phyloP scores from a whole-genome alignment of 805 yeast genomes.

The Komagataella ulmi region DNA sequence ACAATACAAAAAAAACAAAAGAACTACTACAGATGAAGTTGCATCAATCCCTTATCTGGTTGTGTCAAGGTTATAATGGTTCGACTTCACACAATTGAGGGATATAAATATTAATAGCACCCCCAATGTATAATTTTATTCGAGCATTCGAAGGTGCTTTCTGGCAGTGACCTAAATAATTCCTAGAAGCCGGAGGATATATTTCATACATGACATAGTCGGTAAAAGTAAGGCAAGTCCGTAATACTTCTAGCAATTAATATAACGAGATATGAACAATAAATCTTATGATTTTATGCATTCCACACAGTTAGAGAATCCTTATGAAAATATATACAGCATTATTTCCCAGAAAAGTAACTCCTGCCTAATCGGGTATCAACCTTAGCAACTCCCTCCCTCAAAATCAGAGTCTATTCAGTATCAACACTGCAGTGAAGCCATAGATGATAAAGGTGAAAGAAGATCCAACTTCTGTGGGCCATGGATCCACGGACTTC shows the following conservation, averaged over 20 bases:
- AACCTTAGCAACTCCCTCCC: not conserved
- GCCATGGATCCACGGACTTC: constrained; percentile 56
- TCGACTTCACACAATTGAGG: not conserved
- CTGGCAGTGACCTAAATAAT: not conserved
- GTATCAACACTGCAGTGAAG: not conserved
- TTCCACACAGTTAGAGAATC: not conserved
- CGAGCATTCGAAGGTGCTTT: not conserved
- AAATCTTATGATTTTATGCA: not conserved
- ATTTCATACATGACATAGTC: not conserved
- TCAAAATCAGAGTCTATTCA: not conserved
- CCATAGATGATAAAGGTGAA: not conserved
- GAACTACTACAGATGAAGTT: not conserved
- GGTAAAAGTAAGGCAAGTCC: not conserved
- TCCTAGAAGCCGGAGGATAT: not conserved
- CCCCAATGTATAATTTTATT: not conserved
- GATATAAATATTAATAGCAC: not conserved
- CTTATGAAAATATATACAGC: not conserved
- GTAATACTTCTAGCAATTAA: not conserved
- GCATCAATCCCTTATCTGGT: not conserved
- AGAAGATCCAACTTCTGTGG: not conserved
- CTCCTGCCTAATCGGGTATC: not conserved
- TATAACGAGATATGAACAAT: not conserved
- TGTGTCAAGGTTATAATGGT: not conserved
- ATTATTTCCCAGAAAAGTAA: not conserved
- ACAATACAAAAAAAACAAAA: not conserved